phyloP scores from a whole-genome alignment of 2,329 filamentous ascomycete genomes.

The Beauveria varroae region DNA sequence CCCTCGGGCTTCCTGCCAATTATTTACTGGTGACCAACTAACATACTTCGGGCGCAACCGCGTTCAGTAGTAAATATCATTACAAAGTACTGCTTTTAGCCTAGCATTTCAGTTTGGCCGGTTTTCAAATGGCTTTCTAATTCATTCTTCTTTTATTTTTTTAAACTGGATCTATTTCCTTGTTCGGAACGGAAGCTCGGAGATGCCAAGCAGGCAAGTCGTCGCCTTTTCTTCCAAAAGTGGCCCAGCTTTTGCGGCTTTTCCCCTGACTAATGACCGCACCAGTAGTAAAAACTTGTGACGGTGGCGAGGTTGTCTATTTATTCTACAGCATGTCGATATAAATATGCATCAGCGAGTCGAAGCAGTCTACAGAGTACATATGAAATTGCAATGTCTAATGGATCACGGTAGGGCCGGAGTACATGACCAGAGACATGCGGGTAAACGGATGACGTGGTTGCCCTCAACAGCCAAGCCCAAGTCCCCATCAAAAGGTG shows the following conservation, averaged over 20 bases:
- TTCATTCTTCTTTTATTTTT: neutral
- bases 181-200: conserved; percentile 8
- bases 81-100: neutral
- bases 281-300: neutral
- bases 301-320: neutral
- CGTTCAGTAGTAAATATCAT: no score
- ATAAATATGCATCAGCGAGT: no score
- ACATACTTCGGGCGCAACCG: neutral
- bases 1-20: neutral
- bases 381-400: no score
- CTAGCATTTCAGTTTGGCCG: no score
- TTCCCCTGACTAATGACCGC: neutral
- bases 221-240: neutral
- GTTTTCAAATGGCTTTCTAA: neutral
- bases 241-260: neutral
- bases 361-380: no score
- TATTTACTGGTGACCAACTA: neutral
- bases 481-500: conserved; percentile 1
- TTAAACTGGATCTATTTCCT: neutral
- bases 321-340: no score
- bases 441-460: neutral
- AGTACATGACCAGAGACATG: neutral
- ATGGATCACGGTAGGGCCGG: no score
- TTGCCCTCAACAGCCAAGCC: neutral
- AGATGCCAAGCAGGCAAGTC: neutral